phyloP scores from a whole-genome alignment of 179 eudicot species.

The Monotropa hypopitys region DNA sequence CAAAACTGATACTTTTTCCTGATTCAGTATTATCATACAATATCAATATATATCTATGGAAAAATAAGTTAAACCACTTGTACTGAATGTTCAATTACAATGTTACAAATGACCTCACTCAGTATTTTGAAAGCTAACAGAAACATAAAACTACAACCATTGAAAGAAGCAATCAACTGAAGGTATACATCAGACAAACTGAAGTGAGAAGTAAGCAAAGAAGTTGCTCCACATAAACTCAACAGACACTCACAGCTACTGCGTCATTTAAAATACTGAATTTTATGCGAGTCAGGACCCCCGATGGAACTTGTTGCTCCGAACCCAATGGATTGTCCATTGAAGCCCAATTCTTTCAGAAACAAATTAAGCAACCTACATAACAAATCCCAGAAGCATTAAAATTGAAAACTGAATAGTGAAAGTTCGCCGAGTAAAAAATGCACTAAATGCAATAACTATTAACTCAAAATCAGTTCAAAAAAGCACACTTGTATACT shows the following conservation, averaged over 20 bases:
- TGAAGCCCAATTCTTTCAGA: slow-evolving; percentile 16
- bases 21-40: slow-evolving; percentile 13
- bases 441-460: background rate
- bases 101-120: background rate
- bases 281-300: slow-evolving; percentile 36
- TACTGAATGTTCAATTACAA: background rate
- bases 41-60: background rate
- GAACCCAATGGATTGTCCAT: slow-evolving; percentile 39
- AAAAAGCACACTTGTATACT: background rate
- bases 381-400: slow-evolving; percentile 1
- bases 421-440: background rate
- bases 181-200: too few species aligned
- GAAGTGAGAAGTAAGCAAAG: background rate
- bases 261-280: slow-evolving; percentile 44
- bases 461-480: background rate
- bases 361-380: slow-evolving; percentile 9
- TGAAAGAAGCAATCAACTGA: background rate
- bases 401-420: background rate
- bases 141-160: background rate
- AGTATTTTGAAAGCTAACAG: background rate
- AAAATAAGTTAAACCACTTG: background rate
- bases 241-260: slow-evolving; percentile 55
- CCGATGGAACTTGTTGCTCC: slow-evolving; percentile 43
- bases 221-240: background rate
- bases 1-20: slow-evolving; percentile 58